phyloP scores from a whole-genome alignment of 2,329 filamentous ascomycete genomes.

The Penicillium fuscoglaucum region DNA sequence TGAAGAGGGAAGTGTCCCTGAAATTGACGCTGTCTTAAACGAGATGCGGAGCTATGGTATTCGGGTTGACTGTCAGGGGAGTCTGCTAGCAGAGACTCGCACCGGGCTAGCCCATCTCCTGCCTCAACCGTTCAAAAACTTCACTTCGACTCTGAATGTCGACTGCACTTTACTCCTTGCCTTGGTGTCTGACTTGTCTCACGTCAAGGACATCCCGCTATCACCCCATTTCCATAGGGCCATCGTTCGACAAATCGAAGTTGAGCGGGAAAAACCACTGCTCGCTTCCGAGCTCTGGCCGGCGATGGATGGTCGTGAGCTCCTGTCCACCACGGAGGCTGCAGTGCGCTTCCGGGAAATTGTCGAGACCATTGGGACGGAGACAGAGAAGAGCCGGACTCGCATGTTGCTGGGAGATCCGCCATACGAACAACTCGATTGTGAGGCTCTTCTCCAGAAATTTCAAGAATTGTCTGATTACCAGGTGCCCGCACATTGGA shows the following conservation, averaged over 20 bases:
- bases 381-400: conserved; percentile 60
- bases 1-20: conserved; percentile 48
- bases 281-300: conserved; percentile 64
- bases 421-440: conserved; percentile 34
- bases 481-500: conserved; percentile 53
- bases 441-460: conserved; percentile 34
- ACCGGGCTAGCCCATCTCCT: conserved; percentile 37
- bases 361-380: conserved; percentile 62
- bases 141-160: conserved; percentile 49
- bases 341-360: conserved; percentile 67
- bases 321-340: conserved; percentile 68
- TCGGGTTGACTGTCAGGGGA: conserved; percentile 39
- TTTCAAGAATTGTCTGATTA: conserved; percentile 55
- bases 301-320: conserved; percentile 54
- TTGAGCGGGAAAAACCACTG: conserved; percentile 62
- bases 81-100: conserved; percentile 15
- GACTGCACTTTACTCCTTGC: conserved; percentile 68
- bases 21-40: conserved; percentile 59
- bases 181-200: conserved; percentile 71
- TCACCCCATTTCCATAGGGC: conserved; percentile 59
- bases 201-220: conserved; percentile 48
- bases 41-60: conserved; percentile 56
- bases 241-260: conserved; percentile 64
- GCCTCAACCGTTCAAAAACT: conserved; percentile 42
- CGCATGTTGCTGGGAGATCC: conserved; percentile 57